Percentiles rank a stretch among this genome's conserved stretches.
phyloP scores from a whole-genome alignment of 345 rosid species.

The Aquilaria malaccensis region DNA sequence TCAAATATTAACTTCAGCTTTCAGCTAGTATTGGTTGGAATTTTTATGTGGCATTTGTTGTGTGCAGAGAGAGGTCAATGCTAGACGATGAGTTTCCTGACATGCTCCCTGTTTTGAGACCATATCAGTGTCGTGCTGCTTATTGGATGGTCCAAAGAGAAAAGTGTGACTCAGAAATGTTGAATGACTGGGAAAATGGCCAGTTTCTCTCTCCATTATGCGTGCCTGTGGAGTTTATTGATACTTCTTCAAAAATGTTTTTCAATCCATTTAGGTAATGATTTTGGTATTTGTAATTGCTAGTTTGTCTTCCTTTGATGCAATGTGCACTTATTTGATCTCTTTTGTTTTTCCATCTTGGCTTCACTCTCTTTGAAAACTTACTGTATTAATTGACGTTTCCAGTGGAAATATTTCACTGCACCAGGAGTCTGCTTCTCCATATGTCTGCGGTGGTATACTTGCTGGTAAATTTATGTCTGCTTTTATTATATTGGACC shows the following conservation, averaged over 20 bases:
- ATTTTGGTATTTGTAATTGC: conserved; percentile 3
- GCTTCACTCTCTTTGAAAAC: conserved; percentile 12
- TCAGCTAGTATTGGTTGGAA: neutral
- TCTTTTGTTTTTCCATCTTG: neutral
- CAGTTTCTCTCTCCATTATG: conserved; percentile 62
- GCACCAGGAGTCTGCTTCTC: conserved; percentile 38
- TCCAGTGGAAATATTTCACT: conserved; percentile 83
- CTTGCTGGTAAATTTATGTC: conserved; percentile 68
- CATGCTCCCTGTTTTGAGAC: conserved; percentile 76
- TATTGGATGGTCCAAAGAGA: conserved; percentile 92
- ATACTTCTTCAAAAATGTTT: conserved; percentile 62
- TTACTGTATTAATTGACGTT: conserved; percentile 17
- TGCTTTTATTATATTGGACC: too few species aligned
- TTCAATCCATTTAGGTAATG: conserved; percentile 91
- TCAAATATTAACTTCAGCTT: conserved; percentile 9
- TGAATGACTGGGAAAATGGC: conserved; percentile 28
- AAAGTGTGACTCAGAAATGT: conserved; percentile 46
- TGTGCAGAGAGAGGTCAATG: conserved; percentile 50
- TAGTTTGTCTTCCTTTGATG: too few species aligned
- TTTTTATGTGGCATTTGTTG: conserved; percentile 9
- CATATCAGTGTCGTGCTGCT: conserved; percentile 93
- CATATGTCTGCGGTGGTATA: conserved; percentile 77
- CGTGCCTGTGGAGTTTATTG: conserved; percentile 58
- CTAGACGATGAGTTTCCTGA: conserved; percentile 58
- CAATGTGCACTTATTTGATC: too few species aligned